Conservation (phyloP, 768 basidiomycete species). For the Naganishia vaughanmartiniae region DNA sequence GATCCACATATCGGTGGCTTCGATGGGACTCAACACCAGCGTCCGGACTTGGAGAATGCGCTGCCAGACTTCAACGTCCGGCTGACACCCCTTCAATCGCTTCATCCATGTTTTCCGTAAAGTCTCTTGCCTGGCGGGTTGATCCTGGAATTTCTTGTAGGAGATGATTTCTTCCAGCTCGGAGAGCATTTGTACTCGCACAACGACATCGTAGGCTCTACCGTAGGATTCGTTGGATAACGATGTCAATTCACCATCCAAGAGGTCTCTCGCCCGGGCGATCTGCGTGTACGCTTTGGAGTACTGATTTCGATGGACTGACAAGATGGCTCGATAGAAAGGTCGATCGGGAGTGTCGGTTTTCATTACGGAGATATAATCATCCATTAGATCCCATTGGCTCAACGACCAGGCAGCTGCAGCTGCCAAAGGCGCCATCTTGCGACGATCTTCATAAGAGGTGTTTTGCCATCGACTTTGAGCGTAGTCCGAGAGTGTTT, state of each 20-base stretch:
- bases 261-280: conserved; percentile 82
- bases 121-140: conserved; percentile 82
- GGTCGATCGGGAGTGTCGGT: conserved; percentile 86
- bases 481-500: conserved; percentile 77
- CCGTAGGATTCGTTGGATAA: conserved; percentile 95
- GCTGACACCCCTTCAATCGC: conserved; percentile 92
- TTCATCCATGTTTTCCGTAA: conserved; percentile 98
- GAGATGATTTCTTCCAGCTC: conserved; percentile 96
- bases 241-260: conserved; percentile 85
- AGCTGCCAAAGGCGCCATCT: conserved; percentile 94
- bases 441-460: conserved; percentile 74
- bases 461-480: conserved; percentile 83
- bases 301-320: conserved; percentile 95
- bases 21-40: conserved; percentile 84
- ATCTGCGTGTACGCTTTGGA: conserved; percentile 84
- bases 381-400: conserved; percentile 98
- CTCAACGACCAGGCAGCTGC: conserved; percentile 95
- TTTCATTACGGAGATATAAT: conserved; percentile 91
- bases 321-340: conserved; percentile 93
- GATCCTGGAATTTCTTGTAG: conserved; percentile 91
- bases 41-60: conserved; percentile 93
- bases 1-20: conserved; percentile 97
- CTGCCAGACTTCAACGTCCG: conserved; percentile 99
- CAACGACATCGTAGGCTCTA: conserved; percentile 94
- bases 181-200: conserved; percentile 96